Evolutionary conservation across 169 alveolate species (phyloP).

Genomic region (Pseudocohnilembus persalinus): DNA sequence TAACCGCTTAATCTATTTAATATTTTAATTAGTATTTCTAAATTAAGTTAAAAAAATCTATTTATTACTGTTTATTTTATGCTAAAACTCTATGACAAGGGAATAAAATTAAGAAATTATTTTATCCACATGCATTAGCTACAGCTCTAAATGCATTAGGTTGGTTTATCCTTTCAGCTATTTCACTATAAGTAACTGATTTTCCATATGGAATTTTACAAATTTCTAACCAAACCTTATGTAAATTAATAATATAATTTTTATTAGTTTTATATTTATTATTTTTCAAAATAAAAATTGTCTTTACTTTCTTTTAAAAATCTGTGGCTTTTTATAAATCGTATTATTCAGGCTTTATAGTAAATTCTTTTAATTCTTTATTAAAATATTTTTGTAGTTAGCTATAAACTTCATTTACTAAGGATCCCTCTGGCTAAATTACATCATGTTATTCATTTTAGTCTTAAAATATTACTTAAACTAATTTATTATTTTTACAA

Average conservation of each 20-base stretch:
- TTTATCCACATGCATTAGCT: background rate
- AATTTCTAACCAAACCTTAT: background rate
- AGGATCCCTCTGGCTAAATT: background rate
- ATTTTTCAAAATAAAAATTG: no score
- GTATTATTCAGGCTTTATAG: background rate
- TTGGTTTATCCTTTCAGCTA: background rate
- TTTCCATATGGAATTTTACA: background rate
- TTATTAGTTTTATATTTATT: no score
- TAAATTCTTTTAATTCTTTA: background rate
- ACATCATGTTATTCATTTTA: background rate
- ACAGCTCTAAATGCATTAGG: background rate
- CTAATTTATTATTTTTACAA: background rate
- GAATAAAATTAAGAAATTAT: no score
- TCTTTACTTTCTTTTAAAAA: background rate
- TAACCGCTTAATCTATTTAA: background rate
- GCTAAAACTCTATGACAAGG: background rate
- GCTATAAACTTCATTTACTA: background rate
- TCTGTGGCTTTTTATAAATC: background rate
- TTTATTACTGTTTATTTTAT: background rate
- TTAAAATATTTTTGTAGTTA: no score
- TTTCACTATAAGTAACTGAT: background rate
- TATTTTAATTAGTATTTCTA: no score
- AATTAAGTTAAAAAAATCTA: no score
- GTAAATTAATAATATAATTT: no score
- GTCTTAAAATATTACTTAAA: background rate